These are phyloP conservation scores for Alternaria ethzedia DNA, from an alignment of 2,329 filamentous ascomycete species.

Conservation along the genomic window DNA sequence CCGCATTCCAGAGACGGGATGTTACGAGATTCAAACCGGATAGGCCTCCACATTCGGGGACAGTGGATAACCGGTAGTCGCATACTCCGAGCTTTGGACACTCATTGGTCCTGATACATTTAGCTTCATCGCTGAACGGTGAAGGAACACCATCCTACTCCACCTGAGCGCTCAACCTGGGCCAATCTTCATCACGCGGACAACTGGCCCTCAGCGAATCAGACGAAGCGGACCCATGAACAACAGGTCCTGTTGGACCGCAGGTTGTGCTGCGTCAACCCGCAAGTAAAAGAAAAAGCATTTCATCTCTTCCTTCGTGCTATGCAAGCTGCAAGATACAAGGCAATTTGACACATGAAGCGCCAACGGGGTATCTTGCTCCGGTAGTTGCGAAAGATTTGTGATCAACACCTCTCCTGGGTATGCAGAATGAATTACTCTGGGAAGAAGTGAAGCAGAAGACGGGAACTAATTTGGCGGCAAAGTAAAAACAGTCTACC, in stretches of 20 bases:
- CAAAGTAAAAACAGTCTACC: background rate
- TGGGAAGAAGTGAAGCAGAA: background rate
- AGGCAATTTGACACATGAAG: background rate
- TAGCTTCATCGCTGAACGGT: background rate
- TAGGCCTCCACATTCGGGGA: background rate
- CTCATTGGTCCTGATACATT: background rate
- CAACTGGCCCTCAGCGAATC: background rate
- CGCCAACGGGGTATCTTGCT: background rate
- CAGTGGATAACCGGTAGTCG: background rate
- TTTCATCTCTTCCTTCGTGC: background rate
- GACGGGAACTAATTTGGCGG: background rate
- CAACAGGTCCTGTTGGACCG: background rate
- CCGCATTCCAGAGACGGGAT: background rate
- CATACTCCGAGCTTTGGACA: background rate
- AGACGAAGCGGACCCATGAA: background rate
- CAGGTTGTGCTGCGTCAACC: background rate
- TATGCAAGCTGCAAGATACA: background rate
- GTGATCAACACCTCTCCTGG: background rate
- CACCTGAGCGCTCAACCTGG: background rate
- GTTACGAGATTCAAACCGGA: background rate
- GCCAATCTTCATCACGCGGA: background rate
- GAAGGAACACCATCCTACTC: background rate
- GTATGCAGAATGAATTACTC: background rate
- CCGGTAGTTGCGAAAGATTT: background rate
- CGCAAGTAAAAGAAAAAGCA: background rate